Evolutionary conservation across 306 rosid genomes (phyloP).

Genomic region (Rosa multiflora): DNA sequence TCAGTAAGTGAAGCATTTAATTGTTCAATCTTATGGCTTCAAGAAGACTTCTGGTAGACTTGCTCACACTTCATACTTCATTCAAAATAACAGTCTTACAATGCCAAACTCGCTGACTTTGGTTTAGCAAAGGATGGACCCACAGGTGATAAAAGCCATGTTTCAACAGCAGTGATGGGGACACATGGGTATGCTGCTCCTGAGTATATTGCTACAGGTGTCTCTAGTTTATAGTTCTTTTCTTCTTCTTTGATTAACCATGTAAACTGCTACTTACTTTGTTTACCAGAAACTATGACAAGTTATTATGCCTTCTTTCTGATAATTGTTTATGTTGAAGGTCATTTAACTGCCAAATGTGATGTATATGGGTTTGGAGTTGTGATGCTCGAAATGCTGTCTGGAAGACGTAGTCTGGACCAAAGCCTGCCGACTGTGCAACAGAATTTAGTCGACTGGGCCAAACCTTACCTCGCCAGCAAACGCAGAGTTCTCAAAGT

Average conservation of each 20-base stretch:
- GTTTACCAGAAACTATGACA: background rate
- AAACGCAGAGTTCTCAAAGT: slow-evolving; percentile 63
- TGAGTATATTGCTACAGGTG: slow-evolving; percentile 95
- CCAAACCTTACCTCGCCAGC: slow-evolving; percentile 73
- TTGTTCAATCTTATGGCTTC: slow-evolving; percentile 5
- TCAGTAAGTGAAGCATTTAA: slow-evolving; percentile 42
- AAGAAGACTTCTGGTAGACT: slow-evolving; percentile 17
- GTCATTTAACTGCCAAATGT: slow-evolving; percentile 80
- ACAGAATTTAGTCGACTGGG: slow-evolving; percentile 77
- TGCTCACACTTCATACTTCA: slow-evolving; percentile 1
- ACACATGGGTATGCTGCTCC: slow-evolving; percentile 96
- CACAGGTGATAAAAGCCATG: slow-evolving; percentile 69
- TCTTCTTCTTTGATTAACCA: background rate
- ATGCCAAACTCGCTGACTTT: slow-evolving; percentile 83
- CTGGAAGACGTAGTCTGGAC: slow-evolving; percentile 76
- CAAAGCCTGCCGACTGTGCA: slow-evolving; percentile 65
- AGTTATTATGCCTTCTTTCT: slow-evolving; percentile 12
- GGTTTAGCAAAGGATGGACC: slow-evolving; percentile 97
- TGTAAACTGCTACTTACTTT: background rate
- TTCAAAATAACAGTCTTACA: slow-evolving; percentile 49
- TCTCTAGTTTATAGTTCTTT: background rate
- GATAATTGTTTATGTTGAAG: slow-evolving; percentile 42
- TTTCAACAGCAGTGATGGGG: slow-evolving; percentile 92
- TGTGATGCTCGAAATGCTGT: slow-evolving; percentile 77
- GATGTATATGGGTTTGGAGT: slow-evolving; percentile 92